These are phyloP conservation scores for thale cress (Arabidopsis thaliana) DNA, from an alignment of 345 rosid species.

Conservation along the genomic window TAIR10.1 NC_003070.9:26785501-26786000, in stretches of 20 bases:
- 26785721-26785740: background rate
- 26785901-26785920: constrained; percentile 81
- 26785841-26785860: constrained; percentile 88
- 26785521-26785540: constrained; percentile 68
- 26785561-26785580: constrained; percentile 89
- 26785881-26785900: constrained; percentile 68
- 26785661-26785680: constrained; percentile 97
- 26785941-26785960: constrained; percentile 96
- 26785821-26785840: constrained; percentile 89
- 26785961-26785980: constrained; percentile 84
- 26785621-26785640: constrained; percentile 86
- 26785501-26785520: constrained; percentile 53
- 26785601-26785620: constrained; percentile 83
- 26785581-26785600: constrained; percentile 91
- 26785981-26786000: constrained; percentile 94
- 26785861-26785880: constrained; percentile 97
- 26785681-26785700: constrained; percentile 81
- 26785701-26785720: constrained; percentile 62
- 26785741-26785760: background rate
- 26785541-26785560: constrained; percentile 76
- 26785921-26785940: constrained; percentile 99
- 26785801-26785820: constrained; percentile 73
- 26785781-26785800: constrained; percentile 48
- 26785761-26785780: too few species aligned
- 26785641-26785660: constrained; percentile 93